phyloP scores from a whole-genome alignment of 208 protist genomes.

The Leishmania turanica region DNA sequence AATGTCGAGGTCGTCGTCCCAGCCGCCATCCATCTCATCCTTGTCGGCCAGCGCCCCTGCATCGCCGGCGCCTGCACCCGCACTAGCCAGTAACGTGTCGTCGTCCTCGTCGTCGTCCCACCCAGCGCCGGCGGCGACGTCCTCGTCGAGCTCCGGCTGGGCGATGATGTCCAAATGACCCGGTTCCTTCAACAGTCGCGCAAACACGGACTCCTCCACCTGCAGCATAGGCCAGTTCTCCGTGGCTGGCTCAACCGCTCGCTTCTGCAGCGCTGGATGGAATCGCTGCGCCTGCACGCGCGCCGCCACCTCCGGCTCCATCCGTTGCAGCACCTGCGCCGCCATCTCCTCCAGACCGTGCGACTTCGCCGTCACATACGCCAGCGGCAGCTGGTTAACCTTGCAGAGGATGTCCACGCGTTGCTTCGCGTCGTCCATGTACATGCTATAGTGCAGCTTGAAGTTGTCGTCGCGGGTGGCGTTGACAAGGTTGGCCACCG shows the following conservation, averaged over 20 bases:
- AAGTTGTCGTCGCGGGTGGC: conserved; percentile 88
- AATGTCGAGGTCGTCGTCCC: conserved; percentile 84
- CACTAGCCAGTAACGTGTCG: conserved; percentile 12
- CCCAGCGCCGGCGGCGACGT: conserved; percentile 41
- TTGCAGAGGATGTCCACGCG: conserved; percentile 84
- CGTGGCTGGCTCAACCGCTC: conserved; percentile 34
- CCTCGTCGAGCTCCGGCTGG: conserved; percentile 32
- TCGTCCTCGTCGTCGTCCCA: conserved; percentile 65
- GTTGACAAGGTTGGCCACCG: conserved; percentile 93
- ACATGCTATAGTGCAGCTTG: conserved; percentile 94
- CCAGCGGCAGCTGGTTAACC: conserved; percentile 64
- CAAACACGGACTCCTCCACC: conserved; percentile 78
- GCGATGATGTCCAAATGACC: conserved; percentile 46
- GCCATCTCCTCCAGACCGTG: conserved; percentile 90
- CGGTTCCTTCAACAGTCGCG: conserved; percentile 72
- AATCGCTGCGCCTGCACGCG: conserved; percentile 27
- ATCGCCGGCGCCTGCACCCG: conserved; percentile 15
- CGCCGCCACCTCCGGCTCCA: conserved; percentile 58
- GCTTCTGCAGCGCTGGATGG: conserved; percentile 3
- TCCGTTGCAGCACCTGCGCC: conserved; percentile 42
- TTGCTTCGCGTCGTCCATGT: conserved; percentile 86
- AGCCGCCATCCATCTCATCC: conserved; percentile 45
- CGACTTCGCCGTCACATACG: conserved; percentile 44
- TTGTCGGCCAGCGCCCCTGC: conserved; percentile 1
- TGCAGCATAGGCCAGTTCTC: conserved; percentile 89